Evolutionary conservation across 208 protist species (phyloP), one percentile per base, ranked within the genome.

Genomic region (Borovskyia barvae): DNA sequence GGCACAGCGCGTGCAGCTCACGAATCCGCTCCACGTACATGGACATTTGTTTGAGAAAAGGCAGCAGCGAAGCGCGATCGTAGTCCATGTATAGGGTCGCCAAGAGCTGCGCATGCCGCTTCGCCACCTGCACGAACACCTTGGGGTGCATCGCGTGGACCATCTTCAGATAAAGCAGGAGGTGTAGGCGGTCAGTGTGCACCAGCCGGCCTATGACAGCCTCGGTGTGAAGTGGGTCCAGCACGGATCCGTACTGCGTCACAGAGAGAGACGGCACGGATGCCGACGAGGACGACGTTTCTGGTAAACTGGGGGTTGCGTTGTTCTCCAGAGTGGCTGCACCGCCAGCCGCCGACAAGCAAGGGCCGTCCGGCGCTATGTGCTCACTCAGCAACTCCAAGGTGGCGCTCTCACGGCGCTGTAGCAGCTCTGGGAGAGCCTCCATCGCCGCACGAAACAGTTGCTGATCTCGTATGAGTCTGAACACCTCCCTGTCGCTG

Each of bases 1-100:
- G 62, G 60, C 87, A 94, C 24, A 94, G 56, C 19, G 72, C 80
- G 47, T 87, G 82, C 50, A 91, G 69, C 35, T 87, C 87, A 29
- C 79, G 77, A 17, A 85, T 74, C 14, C 67, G 70, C 43, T 79
- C 68, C 14, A 90, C 48, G 41, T 82, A 78, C 57, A 71, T 76
- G 39, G 53, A 80, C 66, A 85, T 85, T 37, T 84, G 62, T 39
- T 68, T 61, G 20, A 93, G 52, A 41, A 93, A 93, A 0, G 74
- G 28, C 19, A 90, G 51, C 19, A 93, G 54, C 6, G 65, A 63
- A 17, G 46, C 47, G 35, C 78, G 77, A 43, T 82, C 76, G 71
- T 90, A 84, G 66, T 90, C 80, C 35, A 91, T 85, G 49, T 80
- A 87, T 1, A 93, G 75, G 15, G 75, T 78, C 12, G 85, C 79